Evolutionary conservation across 2,329 filamentous ascomycete genomes (phyloP).

Genomic region (Aspergillus latus): DNA sequence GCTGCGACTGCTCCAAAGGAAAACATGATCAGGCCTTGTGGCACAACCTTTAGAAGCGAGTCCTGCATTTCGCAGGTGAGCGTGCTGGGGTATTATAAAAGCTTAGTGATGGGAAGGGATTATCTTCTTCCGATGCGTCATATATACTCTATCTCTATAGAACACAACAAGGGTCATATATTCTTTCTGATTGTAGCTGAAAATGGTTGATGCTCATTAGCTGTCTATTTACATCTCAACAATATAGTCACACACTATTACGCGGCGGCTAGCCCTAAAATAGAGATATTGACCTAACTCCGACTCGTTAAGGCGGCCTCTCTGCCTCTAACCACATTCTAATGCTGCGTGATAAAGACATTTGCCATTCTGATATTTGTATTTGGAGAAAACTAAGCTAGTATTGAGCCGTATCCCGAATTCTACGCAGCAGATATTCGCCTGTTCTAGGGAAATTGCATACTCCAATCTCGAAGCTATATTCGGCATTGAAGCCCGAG

Average conservation of each 20-base stretch:
- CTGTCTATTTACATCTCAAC: too few relatives aligned
- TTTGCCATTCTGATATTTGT: too few relatives aligned
- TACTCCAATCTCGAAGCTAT: too few relatives aligned
- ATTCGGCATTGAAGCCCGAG: too few relatives aligned
- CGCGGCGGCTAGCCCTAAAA: not conserved
- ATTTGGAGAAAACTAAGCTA: too few relatives aligned
- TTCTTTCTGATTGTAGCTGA: not conserved
- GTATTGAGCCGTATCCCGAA: too few relatives aligned
- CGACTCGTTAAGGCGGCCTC: not conserved
- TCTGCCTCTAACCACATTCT: not conserved
- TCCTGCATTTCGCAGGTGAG: too few relatives aligned
- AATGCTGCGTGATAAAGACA: too few relatives aligned
- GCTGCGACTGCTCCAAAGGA: not conserved
- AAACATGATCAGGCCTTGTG: not conserved
- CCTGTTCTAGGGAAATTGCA: too few relatives aligned
- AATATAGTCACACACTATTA: not conserved
- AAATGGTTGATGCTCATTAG: not conserved
- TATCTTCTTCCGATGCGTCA: not conserved
- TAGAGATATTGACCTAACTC: not conserved
- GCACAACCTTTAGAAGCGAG: too few relatives aligned
- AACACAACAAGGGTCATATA: not conserved
- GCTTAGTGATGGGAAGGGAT: not conserved
- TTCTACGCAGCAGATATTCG: too few relatives aligned
- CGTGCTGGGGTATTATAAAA: too few relatives aligned
- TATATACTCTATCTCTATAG: not conserved